phyloP scores from a whole-genome alignment of 306 rosid genomes.

The Castanopsis chinensis region DNA sequence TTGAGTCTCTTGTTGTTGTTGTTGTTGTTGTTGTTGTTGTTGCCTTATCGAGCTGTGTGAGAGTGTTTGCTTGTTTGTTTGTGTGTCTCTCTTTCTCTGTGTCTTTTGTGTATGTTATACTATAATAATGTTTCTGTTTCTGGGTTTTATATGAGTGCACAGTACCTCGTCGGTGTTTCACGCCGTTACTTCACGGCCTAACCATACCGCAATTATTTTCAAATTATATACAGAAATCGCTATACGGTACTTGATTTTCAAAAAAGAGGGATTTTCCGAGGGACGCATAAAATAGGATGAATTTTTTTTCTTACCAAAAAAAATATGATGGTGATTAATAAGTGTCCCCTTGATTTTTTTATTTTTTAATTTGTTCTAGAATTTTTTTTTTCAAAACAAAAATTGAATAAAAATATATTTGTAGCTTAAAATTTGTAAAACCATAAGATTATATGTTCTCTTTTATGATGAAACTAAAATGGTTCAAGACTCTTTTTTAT shows the following conservation, averaged over 20 bases:
- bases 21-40: neutral
- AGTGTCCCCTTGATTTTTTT: no score
- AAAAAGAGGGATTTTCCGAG: neutral
- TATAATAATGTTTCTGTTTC: conserved; percentile 30
- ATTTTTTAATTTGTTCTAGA: no score
- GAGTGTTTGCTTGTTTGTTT: neutral
- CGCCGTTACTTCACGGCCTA: conserved; percentile 65
- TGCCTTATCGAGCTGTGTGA: conserved; percentile 26
- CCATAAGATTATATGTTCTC: no score
- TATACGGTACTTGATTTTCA: no score
- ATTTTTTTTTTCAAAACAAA: no score
- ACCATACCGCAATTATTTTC: neutral
- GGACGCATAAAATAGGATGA: no score
- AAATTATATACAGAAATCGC: neutral
- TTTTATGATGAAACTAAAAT: no score
- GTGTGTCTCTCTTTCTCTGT: neutral
- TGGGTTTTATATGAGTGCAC: conserved; percentile 29
- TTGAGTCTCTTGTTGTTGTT: neutral
- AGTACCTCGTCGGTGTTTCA: conserved; percentile 51
- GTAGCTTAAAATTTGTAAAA: no score
- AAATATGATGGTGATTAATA: no score
- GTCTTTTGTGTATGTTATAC: neutral
- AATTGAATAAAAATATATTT: no score
- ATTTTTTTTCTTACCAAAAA: no score
- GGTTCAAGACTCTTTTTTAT: no score